These are phyloP conservation scores for Panellus pusillus DNA, from an alignment of 768 basidiomycete species.

Conservation along the genomic window DNA sequence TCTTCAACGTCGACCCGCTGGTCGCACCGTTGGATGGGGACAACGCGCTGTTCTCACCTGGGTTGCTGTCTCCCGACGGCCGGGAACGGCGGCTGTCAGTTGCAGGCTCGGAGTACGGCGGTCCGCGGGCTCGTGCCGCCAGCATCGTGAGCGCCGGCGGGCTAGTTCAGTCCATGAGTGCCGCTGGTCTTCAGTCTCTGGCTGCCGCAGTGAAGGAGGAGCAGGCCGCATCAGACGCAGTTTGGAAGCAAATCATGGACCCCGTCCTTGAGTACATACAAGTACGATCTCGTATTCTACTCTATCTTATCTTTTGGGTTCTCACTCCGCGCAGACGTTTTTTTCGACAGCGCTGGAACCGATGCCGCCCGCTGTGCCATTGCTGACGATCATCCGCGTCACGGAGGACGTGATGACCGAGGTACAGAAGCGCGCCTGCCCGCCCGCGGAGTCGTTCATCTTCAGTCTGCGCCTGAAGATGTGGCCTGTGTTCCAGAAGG, in stretches of 20 bases:
- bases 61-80: slow-evolving; percentile 45
- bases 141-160: slow-evolving; percentile 36
- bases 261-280: slow-evolving; percentile 86
- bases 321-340: slow-evolving; percentile 52
- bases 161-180: slow-evolving; percentile 21
- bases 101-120: slow-evolving; percentile 53
- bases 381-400: slow-evolving; percentile 89
- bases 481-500: slow-evolving; percentile 94
- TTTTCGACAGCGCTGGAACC: slow-evolving; percentile 69
- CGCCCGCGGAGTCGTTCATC: slow-evolving; percentile 80
- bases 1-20: slow-evolving; percentile 59
- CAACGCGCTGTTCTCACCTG: slow-evolving; percentile 36
- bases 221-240: slow-evolving; percentile 53
- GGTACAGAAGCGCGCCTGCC: slow-evolving; percentile 73
- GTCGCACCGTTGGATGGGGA: slow-evolving; percentile 36
- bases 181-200: slow-evolving; percentile 25
- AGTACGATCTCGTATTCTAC: slow-evolving; percentile 36
- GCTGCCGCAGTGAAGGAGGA: slow-evolving; percentile 55
- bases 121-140: slow-evolving; percentile 33
- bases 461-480: slow-evolving; percentile 80
- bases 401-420: slow-evolving; percentile 78
- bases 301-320: slow-evolving; percentile 6
- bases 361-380: slow-evolving; percentile 67
- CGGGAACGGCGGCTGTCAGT: slow-evolving; percentile 42
- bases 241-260: slow-evolving; percentile 94